Conservation (phyloP, 176 grass and related monocot species). For the Hyparrhenia diplandra region DNA sequence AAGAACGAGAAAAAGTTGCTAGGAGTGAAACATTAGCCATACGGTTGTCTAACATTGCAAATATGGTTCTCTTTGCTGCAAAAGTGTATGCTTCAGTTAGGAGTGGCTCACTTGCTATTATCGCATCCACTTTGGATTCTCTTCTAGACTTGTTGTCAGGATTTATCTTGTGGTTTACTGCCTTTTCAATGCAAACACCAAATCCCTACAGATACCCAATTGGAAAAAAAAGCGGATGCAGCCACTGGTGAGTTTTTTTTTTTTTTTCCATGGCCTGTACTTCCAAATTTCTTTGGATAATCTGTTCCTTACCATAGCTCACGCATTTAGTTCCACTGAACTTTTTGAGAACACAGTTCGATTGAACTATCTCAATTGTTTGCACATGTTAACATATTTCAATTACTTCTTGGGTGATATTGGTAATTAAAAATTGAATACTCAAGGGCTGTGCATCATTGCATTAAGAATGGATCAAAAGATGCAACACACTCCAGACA, state of each 20-base stretch:
- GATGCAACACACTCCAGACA: background rate
- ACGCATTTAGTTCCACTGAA: background rate
- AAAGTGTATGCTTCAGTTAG: conserved; percentile 89
- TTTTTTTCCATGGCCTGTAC: background rate
- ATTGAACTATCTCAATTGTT: background rate
- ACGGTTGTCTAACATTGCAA: conserved; percentile 75
- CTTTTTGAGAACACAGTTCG: background rate
- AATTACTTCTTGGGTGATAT: background rate
- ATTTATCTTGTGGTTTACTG: conserved; percentile 97
- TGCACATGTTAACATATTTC: background rate
- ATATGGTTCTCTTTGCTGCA: conserved; percentile 95
- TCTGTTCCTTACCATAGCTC: background rate
- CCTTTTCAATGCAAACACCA: conserved; percentile 94
- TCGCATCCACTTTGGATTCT: conserved; percentile 95
- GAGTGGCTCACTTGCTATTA: conserved; percentile 88
- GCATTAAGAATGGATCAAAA: background rate
- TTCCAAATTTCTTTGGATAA: background rate
- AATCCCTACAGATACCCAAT: conserved; percentile 98
- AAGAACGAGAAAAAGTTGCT: conserved; percentile 74
- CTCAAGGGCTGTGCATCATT: background rate
- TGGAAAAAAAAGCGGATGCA: conserved; percentile 99
- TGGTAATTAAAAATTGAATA: background rate
- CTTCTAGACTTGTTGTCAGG: conserved; percentile 89
- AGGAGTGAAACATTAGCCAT: conserved; percentile 84
- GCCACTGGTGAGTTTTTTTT: conserved; percentile 68